phyloP scores from a whole-genome alignment of 495 filamentous ascomycete genomes.

The Podospora pseudopauciseta region DNA sequence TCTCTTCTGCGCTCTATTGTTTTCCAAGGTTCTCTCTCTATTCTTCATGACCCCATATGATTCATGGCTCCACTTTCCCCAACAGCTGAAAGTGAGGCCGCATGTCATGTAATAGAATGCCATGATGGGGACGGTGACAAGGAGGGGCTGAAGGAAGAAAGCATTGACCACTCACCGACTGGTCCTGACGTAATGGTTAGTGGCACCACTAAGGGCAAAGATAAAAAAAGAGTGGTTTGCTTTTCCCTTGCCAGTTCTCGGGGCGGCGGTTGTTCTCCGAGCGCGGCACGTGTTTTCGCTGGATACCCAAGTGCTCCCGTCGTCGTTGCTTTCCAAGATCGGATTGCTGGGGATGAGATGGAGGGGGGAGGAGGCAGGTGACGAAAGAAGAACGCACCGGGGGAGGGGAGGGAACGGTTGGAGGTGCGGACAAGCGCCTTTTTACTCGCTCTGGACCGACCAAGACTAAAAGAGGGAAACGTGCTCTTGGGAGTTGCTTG shows the following conservation, averaged over 20 bases:
- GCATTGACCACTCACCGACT: constrained; percentile 7
- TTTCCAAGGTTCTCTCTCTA: background rate
- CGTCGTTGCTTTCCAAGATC: background rate
- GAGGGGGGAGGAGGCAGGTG: background rate
- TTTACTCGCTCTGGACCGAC: background rate
- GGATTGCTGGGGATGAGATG: background rate
- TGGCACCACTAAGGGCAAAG: background rate
- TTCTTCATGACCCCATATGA: background rate
- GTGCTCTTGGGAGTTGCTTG: background rate
- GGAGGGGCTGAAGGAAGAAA: background rate
- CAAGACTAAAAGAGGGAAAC: background rate
- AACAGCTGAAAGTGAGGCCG: background rate
- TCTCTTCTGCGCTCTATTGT: background rate
- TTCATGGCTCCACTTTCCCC: background rate
- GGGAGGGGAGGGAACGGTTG: background rate
- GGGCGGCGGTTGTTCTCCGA: no score
- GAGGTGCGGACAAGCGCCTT: constrained; percentile 1
- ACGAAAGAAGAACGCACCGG: background rate
- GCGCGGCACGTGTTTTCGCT: background rate
- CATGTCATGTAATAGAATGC: background rate
- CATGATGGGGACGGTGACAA: background rate
- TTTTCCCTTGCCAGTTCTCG: background rate
- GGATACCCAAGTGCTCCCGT: background rate
- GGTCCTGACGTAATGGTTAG: constrained; percentile 10
- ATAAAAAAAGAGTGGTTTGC: background rate